Evolutionary conservation across 805 yeast genomes (phyloP).

Genomic region (Zygoascus tannicola): DNA sequence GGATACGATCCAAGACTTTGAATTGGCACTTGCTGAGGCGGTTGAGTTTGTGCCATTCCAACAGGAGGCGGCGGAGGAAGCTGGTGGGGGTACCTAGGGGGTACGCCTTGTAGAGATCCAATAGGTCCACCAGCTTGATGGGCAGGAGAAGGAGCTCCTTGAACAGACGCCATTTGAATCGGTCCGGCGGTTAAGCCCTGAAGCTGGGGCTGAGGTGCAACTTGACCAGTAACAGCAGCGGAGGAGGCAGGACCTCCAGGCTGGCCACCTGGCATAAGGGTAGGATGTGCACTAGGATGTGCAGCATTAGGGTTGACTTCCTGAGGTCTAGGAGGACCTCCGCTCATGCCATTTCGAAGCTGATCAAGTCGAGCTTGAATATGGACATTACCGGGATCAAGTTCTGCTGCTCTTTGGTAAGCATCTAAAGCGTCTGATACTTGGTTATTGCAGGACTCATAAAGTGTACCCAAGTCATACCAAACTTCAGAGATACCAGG

Average conservation of each 20-base stretch:
- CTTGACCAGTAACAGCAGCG: not conserved
- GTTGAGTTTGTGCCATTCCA: not conserved
- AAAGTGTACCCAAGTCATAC: constrained; percentile 95
- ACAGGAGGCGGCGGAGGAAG: not conserved
- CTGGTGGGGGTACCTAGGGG: not conserved
- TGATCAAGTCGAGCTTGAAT: constrained; percentile 89
- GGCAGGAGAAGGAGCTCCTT: not conserved
- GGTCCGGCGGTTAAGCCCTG: not conserved
- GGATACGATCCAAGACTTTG: not conserved
- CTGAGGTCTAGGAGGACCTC: constrained; percentile 42
- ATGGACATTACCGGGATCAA: constrained; percentile 91
- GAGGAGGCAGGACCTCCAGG: constrained; percentile 11
- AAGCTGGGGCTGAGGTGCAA: not conserved
- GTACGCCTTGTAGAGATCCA: not conserved
- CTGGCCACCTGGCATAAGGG: constrained; percentile 24
- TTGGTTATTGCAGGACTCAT: constrained; percentile 96
- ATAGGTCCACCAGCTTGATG: not conserved
- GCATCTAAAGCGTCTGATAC: constrained; percentile 93
- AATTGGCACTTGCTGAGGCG: not conserved
- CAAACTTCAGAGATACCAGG: constrained; percentile 97
- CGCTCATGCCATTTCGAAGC: constrained; percentile 32
- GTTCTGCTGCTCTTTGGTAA: constrained; percentile 88
- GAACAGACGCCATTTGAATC: not conserved
- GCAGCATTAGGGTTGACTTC: constrained; percentile 53
- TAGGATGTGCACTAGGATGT: constrained; percentile 56